These are phyloP conservation scores for Theileria orientalis DNA, from an alignment of 169 alveolate species.

Conservation along the genomic window DNA sequence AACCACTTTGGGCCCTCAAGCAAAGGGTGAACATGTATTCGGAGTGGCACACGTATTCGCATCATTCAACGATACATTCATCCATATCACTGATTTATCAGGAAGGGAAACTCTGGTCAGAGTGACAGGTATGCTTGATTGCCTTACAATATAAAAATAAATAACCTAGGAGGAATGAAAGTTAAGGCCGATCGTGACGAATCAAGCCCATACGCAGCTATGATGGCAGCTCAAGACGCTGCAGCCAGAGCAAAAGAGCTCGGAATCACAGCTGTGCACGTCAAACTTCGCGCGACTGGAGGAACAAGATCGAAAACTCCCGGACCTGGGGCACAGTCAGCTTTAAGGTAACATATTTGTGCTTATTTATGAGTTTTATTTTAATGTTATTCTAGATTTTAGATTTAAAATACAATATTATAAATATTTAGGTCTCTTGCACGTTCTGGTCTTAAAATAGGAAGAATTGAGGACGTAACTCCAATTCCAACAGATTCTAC, in stretches of 20 bases:
- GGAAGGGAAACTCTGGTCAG: slow-evolving; percentile 99
- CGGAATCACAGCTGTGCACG: slow-evolving; percentile 98
- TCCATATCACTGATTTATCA: slow-evolving; percentile 99
- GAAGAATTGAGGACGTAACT: slow-evolving; percentile 99
- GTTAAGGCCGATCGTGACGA: slow-evolving; percentile 99
- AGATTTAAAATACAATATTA: neutral
- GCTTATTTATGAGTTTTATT: neutral
- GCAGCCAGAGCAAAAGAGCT: slow-evolving; percentile 94
- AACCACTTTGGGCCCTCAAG: slow-evolving; percentile 78
- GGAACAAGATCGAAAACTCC: slow-evolving; percentile 97
- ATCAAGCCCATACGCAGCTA: slow-evolving; percentile 99
- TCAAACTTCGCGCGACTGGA: slow-evolving; percentile 97
- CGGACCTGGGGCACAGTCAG: slow-evolving; percentile 99
- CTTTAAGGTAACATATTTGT: slow-evolving; percentile 76
- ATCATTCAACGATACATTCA: slow-evolving; percentile 99
- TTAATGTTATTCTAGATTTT: too few species aligned
- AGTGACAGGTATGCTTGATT: slow-evolving; percentile 86
- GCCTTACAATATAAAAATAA: neutral
- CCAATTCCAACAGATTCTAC: slow-evolving; percentile 99
- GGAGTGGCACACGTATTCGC: slow-evolving; percentile 99
- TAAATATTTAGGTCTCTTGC: slow-evolving; percentile 96
- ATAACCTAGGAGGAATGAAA: slow-evolving; percentile 95
- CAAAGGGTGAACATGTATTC: slow-evolving; percentile 91
- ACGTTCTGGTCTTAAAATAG: slow-evolving; percentile 97
- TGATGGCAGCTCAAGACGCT: slow-evolving; percentile 99